Base-by-base conservation (phyloP, 345 rosid species). In the Salix purpurea region DNA sequence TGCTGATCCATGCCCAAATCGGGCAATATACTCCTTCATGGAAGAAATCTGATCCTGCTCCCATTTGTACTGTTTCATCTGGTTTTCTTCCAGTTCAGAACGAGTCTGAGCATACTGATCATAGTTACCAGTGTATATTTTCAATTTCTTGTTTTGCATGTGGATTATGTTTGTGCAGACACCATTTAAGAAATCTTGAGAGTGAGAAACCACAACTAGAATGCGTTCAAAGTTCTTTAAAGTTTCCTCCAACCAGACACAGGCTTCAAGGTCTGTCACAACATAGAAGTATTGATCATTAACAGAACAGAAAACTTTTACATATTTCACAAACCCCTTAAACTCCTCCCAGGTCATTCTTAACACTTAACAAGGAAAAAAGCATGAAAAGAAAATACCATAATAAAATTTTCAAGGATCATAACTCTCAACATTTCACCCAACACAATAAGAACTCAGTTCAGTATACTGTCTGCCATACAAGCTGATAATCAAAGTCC, bases 21-120 rank as follows among this genome's bases (percentile, higher is more conserved):
- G 87, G 76, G 99, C 99, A 76, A 96, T 96, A 83, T 96, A 96
- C 77, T 96, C 99, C 87, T 96, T 96, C 99, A 96, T 96, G 54
- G 88, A 82, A 75, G 98, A 72, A 80, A 96, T 96, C 88, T 96
- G 99, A 85, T 96, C 98, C 89, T 94, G 98, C 87, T 96, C 99
- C 99, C 98, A 96, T 83, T 87, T 89, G 89, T 94, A 96, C 73
- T 96, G 97, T 79, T 96, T 96, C 99, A 96, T 96, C 86, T 96
- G 98, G 83, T 96, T 96, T 83, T 94, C 99, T 79, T 96, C 99
- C 67, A 96, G 84, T 46, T 92, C 99, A 54, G 94, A 21, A 76
- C 99, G 98, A 14, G 99, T 96, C 85, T 96, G 99, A 75, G 87
- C 90, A 80, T 96, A 96, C 85, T 96, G 99, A 79, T 96, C 99